Percentiles rank a stretch among this genome's conserved stretches.
phyloP scores from a whole-genome alignment of 805 yeast species.

The Kuraishia ogatae region DNA sequence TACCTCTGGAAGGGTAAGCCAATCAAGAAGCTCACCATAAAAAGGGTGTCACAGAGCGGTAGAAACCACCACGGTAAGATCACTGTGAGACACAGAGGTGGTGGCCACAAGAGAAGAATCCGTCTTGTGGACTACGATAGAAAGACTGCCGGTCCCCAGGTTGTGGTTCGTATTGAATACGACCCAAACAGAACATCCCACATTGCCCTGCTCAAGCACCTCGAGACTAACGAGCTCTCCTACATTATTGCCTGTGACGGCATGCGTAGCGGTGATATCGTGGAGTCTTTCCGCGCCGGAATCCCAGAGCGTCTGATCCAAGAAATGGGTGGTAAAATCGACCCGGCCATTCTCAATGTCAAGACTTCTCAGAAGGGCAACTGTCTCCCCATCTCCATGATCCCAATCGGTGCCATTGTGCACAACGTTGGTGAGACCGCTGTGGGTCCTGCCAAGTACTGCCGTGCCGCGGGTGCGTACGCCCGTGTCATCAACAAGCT shows the following conservation, averaged over 20 bases:
- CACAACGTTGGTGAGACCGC: constrained; percentile 78
- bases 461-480: constrained; percentile 91
- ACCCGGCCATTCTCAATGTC: constrained; percentile 83
- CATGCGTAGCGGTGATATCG: constrained; percentile 82
- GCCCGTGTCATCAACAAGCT: constrained; percentile 80
- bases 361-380: constrained; percentile 89
- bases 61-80: constrained; percentile 84
- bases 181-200: constrained; percentile 95
- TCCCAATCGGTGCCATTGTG: constrained; percentile 88
- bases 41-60: constrained; percentile 71
- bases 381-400: constrained; percentile 85
- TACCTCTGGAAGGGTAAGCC: constrained; percentile 86
- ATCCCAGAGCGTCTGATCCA: constrained; percentile 65
- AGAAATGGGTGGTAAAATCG: constrained; percentile 87
- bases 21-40: constrained; percentile 60
- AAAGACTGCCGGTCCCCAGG: constrained; percentile 57
- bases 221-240: constrained; percentile 50
- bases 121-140: constrained; percentile 77
- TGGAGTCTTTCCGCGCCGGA: constrained; percentile 85
- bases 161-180: constrained; percentile 83
- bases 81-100: constrained; percentile 93
- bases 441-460: constrained; percentile 77
- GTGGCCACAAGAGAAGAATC: constrained; percentile 87
- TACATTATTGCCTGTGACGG: constrained; percentile 92
- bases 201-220: constrained; percentile 74